phyloP scores from a whole-genome alignment of 2,329 filamentous ascomycete genomes.

The Penicillium palitans region DNA sequence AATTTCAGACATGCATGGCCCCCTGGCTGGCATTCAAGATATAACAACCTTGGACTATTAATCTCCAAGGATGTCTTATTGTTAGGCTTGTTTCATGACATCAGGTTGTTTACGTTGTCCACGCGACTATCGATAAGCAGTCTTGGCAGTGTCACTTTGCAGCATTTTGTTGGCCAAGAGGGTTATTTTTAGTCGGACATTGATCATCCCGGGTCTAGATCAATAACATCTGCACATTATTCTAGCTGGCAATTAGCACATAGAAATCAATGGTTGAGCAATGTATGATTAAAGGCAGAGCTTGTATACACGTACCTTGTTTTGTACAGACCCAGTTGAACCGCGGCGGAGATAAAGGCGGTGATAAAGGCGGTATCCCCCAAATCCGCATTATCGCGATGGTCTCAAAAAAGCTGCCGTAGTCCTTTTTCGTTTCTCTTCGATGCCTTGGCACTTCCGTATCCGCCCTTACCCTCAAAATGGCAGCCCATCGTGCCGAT shows the following conservation, averaged over 20 bases:
- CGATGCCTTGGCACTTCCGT: not conserved
- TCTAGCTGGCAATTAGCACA: not conserved
- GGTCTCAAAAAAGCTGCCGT: not conserved
- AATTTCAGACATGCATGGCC: conserved; percentile 17
- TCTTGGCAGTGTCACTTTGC: conserved; percentile 24
- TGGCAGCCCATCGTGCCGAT: conserved; percentile 70
- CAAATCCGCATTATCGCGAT: conserved; percentile 2
- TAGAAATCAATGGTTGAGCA: too few relatives aligned
- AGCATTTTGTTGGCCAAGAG: not conserved
- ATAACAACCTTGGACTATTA: not conserved
- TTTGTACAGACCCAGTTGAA: not conserved
- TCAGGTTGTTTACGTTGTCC: conserved; percentile 37
- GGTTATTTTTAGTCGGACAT: not conserved
- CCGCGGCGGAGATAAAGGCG: not conserved
- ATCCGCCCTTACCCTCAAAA: conserved; percentile 26
- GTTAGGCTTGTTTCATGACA: conserved; percentile 23
- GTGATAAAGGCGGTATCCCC: not conserved
- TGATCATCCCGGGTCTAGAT: not conserved
- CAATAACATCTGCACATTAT: not conserved
- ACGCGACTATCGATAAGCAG: conserved; percentile 43
- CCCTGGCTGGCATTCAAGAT: not conserved
- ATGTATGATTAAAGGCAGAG: not conserved
- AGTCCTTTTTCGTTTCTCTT: conserved; percentile 5
- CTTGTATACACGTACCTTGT: not conserved
- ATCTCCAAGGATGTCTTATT: conserved; percentile 1